Conservation (phyloP, 352 stramenopile species). For the Pythium rishiriense region DNA sequence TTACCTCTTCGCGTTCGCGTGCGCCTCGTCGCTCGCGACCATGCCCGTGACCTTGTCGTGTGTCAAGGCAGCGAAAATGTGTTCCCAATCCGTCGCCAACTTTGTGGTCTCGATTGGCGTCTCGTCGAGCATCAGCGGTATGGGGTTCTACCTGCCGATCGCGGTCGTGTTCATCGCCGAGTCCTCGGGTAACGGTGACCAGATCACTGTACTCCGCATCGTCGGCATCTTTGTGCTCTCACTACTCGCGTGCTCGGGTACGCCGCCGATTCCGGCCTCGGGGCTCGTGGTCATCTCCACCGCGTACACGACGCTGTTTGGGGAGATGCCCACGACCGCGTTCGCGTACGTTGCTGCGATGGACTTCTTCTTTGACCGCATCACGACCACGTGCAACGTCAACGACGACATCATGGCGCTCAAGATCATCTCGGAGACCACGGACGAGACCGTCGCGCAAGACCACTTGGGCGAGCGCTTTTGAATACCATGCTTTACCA, state of each 20-base stretch:
- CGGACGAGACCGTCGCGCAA: constrained; percentile 58
- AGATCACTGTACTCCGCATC: constrained; percentile 45
- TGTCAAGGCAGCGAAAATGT: constrained; percentile 55
- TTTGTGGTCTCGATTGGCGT: constrained; percentile 75
- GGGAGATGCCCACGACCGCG: constrained; percentile 42
- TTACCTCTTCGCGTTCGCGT: constrained; percentile 67
- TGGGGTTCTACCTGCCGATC: constrained; percentile 62
- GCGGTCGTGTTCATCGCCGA: constrained; percentile 59
- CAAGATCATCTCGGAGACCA: constrained; percentile 68
- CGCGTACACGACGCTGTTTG: constrained; percentile 66
- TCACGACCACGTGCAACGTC: constrained; percentile 68
- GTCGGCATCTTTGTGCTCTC: constrained; percentile 55
- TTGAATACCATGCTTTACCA: background rate
- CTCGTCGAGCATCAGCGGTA: constrained; percentile 55
- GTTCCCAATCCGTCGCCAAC: constrained; percentile 64
- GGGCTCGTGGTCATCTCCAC: constrained; percentile 59
- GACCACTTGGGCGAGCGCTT: constrained; percentile 46
- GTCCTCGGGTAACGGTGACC: constrained; percentile 48
- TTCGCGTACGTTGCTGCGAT: constrained; percentile 60
- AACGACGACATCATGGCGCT: constrained; percentile 78
- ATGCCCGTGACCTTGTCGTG: constrained; percentile 61
- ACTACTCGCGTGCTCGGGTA: constrained; percentile 47
- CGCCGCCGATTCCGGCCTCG: constrained; percentile 48
- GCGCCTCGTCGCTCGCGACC: constrained; percentile 61
- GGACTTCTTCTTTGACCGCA: constrained; percentile 64